phyloP scores from a whole-genome alignment of 345 rosid genomes.

The Draba incana region DNA sequence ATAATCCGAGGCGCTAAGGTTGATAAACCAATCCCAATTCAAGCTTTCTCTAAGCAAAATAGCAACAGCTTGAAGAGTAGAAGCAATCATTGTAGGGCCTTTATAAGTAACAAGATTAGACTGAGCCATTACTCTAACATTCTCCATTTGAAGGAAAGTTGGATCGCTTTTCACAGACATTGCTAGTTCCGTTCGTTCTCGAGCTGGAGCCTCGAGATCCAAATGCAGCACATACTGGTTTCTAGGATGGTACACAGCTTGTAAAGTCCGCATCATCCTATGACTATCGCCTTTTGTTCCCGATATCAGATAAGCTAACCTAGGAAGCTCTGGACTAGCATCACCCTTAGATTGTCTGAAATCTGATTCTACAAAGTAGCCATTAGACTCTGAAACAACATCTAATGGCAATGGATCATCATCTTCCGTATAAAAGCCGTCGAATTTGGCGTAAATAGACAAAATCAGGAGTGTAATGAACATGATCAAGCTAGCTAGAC shows the following conservation, averaged over 20 bases:
- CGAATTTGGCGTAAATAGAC: constrained; percentile 50
- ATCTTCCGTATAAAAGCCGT: constrained; percentile 44
- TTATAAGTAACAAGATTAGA: constrained; percentile 91
- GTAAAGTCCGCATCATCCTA: constrained; percentile 92
- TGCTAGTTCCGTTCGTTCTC: constrained; percentile 78
- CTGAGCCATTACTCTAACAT: constrained; percentile 88
- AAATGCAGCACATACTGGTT: constrained; percentile 91
- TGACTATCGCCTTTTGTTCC: constrained; percentile 95
- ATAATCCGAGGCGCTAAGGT: constrained; percentile 93
- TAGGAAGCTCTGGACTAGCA: constrained; percentile 54
- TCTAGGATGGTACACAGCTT: constrained; percentile 93
- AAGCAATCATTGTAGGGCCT: constrained; percentile 95
- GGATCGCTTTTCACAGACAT: constrained; percentile 72
- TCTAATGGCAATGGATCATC: constrained; percentile 59
- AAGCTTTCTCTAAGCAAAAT: constrained; percentile 79
- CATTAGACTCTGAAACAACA: constrained; percentile 53
- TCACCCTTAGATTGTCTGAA: constrained; percentile 38
- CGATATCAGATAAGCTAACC: constrained; percentile 87
- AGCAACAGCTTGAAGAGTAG: constrained; percentile 88
- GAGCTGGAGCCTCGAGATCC: constrained; percentile 93
- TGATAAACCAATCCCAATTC: constrained; percentile 96
- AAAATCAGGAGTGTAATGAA: constrained; percentile 57
- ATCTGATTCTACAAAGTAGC: constrained; percentile 73
- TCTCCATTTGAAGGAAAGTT: constrained; percentile 69
- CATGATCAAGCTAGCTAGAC: constrained; percentile 70